Evolutionary conservation across 306 rosid species (phyloP), one percentile per base, ranked within the genome.

Genomic region (Hippophae rhamnoides): DNA sequence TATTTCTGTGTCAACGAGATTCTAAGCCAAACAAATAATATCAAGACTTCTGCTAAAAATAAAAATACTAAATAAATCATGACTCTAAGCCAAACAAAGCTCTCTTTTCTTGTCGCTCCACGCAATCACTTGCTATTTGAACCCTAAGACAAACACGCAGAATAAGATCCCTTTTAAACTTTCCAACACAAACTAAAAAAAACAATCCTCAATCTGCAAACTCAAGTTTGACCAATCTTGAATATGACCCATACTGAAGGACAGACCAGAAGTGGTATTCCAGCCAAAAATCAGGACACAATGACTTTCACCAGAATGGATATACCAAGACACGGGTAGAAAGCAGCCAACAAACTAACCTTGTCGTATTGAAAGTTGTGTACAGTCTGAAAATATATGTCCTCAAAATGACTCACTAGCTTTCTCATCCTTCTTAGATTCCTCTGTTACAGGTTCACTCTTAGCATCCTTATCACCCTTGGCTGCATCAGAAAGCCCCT

Each of bases 341-440:
- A 79, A 70, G 38, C 38, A 31, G 38, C 38, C 38, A 31, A 4
- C 38, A 31, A 31, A 31, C 38, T 31, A 31, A 31, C 38, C 38
- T 31, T 31, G 38, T 31, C 38, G 1, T 31, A 31, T 4, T 31
- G 38, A 31, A 31, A 31, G 38, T 31, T 4, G 38, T 31, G 52
- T 31, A 62, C 65, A 56, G 58, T 48, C 14, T 40, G 56, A 56
- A 49, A 51, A 65, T 72, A 41, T 51, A 58, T 18, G 66, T 68
- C 58, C 63, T 64, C 41, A 86, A 72, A 77, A 67, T 26, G 86
- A 73, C 43, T 87, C 76, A 23, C 74, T 66, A 41, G 88, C 79
- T 69, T 78, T 81, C 46, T 68, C 94, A 59, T 9, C 83, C 67
- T 84, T 78, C 73, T 78, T 84, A 3, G 69, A 62, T 23, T 71